phyloP scores from a whole-genome alignment of 139 green algal genomes.

The Astrephomene gubernaculifera region DNA sequence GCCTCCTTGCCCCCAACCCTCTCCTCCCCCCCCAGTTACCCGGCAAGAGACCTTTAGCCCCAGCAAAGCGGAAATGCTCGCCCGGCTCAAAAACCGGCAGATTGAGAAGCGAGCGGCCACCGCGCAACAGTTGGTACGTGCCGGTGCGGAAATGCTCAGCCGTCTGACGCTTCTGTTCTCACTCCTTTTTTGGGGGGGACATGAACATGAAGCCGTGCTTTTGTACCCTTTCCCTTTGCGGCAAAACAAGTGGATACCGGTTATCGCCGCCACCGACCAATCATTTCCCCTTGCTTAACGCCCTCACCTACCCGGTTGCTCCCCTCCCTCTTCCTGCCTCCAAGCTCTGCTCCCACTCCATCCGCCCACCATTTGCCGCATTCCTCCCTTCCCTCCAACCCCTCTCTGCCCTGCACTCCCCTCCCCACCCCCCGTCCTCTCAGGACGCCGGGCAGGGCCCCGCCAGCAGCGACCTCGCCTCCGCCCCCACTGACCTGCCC shows the following conservation, averaged over 20 bases:
- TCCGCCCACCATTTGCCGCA: background rate
- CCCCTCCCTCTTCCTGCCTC: background rate
- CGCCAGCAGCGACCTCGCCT: too few species aligned
- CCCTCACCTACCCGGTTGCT: background rate
- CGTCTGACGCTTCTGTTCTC: too few species aligned
- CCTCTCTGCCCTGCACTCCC: background rate
- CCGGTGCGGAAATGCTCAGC: too few species aligned
- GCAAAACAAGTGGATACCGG: too few species aligned
- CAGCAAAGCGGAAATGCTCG: slow-evolving; percentile 59
- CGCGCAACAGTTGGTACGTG: slow-evolving; percentile 37
- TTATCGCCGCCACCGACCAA: too few species aligned
- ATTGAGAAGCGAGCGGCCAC: slow-evolving; percentile 63
- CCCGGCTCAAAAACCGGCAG: slow-evolving; percentile 61
- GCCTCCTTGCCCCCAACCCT: too few species aligned
- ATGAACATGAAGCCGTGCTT: too few species aligned
- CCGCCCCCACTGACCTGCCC: background rate
- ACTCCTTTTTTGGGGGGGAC: too few species aligned
- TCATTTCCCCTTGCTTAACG: too few species aligned
- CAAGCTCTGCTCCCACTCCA: background rate
- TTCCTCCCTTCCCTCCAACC: background rate
- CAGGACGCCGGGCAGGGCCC: background rate
- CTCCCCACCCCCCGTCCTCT: background rate
- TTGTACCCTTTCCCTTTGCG: too few species aligned
- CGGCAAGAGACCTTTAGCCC: slow-evolving; percentile 60
- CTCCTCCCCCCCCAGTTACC: too few species aligned